Evolutionary conservation across 306 rosid genomes (phyloP).

Genomic region (Carpinus viminea): DNA sequence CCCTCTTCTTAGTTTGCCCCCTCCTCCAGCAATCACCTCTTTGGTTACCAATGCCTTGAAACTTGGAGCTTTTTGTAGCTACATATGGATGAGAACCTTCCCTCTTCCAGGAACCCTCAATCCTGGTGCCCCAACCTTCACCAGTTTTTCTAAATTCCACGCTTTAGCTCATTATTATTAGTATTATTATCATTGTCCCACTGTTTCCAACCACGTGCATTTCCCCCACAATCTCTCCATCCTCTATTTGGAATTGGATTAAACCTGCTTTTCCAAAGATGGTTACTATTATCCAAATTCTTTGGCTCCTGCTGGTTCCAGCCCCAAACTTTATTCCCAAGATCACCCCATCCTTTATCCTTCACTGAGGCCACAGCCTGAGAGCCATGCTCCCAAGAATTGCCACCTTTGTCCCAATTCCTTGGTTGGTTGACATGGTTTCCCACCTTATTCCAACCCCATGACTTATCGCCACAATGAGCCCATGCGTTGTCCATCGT

Average conservation of each 20-base stretch:
- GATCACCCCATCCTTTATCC: constrained; percentile 43
- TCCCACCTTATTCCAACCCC: constrained; percentile 41
- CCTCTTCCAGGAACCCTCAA: constrained; percentile 35
- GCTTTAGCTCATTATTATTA: constrained; percentile 29
- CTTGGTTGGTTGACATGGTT: constrained; percentile 6
- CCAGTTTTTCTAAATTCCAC: constrained; percentile 36
- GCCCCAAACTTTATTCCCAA: constrained; percentile 34
- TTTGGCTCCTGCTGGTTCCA: constrained; percentile 39
- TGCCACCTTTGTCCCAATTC: constrained; percentile 33
- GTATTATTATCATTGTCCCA: constrained; percentile 24
- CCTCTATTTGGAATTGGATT: constrained; percentile 30
- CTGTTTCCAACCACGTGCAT: constrained; percentile 44
- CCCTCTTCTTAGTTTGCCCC: constrained; percentile 45
- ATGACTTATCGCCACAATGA: constrained; percentile 29
- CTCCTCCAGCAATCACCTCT: constrained; percentile 42
- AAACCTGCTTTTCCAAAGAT: constrained; percentile 35
- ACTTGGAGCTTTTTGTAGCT: constrained; percentile 40
- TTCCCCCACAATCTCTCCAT: constrained; percentile 35
- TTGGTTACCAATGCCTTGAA: constrained; percentile 43
- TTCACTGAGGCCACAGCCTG: constrained; percentile 10
- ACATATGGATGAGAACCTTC: constrained; percentile 29
- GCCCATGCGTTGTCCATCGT: constrained; percentile 43
- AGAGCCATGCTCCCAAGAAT: constrained; percentile 32
- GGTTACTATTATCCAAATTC: constrained; percentile 26
- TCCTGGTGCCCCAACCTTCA: constrained; percentile 35